Percentiles rank a stretch among this genome's conserved stretches.
These are phyloP conservation scores for Prosopis cineraria DNA, from an alignment of 306 rosid species.

Conservation along the genomic window DNA sequence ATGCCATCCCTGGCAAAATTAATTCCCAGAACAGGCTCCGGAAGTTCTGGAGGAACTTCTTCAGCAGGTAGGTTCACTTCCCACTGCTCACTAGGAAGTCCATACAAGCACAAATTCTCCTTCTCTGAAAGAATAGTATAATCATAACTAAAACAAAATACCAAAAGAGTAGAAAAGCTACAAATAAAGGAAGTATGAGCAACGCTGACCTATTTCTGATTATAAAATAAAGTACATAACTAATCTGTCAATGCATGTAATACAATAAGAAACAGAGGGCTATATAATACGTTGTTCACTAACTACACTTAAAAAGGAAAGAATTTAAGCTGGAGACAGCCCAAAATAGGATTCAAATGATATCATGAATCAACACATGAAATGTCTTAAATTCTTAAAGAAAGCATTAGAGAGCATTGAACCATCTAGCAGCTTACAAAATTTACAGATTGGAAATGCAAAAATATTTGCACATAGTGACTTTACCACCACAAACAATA, in stretches of 20 bases:
- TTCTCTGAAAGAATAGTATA: constrained; percentile 63
- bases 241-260: background rate
- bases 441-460: background rate
- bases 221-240: background rate
- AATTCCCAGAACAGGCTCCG: constrained; percentile 92
- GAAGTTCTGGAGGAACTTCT: constrained; percentile 95
- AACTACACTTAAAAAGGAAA: background rate
- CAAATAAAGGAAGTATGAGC: constrained; percentile 19
- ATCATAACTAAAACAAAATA: constrained; percentile 14
- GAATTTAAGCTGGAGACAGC: constrained; percentile 5
- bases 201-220: background rate
- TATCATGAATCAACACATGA: constrained; percentile 26
- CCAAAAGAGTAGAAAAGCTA: constrained; percentile 18
- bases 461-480: background rate
- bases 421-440: background rate
- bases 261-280: constrained; percentile 3
- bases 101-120: constrained; percentile 92
- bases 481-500: background rate
- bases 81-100: constrained; percentile 81
- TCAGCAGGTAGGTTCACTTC: constrained; percentile 96
- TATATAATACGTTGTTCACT: background rate
- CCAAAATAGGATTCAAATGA: background rate
- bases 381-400: background rate
- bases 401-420: background rate
- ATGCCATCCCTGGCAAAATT: constrained; percentile 96